Evolutionary conservation across 2,329 filamentous ascomycete species (phyloP), one percentile per base, ranked within the genome.

Genomic region (Polytolypa hystricis): DNA sequence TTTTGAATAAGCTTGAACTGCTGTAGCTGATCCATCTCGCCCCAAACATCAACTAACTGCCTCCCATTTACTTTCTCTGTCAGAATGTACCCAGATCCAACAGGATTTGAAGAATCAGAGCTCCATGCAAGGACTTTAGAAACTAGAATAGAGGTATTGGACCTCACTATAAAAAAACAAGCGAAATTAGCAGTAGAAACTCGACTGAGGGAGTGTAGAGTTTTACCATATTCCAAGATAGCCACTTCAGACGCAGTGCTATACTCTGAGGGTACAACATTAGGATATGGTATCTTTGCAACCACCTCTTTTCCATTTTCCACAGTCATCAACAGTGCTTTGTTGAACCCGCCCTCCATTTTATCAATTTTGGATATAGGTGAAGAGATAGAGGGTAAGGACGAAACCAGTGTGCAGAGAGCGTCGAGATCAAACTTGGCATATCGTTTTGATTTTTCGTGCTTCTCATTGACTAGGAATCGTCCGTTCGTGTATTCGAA

Each of bases 161-260:
- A 25, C 21, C 21, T 7, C 7, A 25, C 21, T 25, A n/a, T 7
- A n/a, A 25, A 25, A 7, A 25, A 25, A 7, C n/a, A 25, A 25
- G 7, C 7, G 21, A 25, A n/a, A 25, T 25, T 25, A n/a, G n/a
- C n/a, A 25, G 21, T 25, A 7, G 7, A 7, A 25, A n/a, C 21
- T n/a, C 21, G n/a, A 7, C n/a, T 7, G 21, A n/a, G 21, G n/a
- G 21, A 25, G 21, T 25, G 7, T 25, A 25, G n/a, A n/a, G n/a
- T n/a, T n/a, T 25, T 25, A 25, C 21, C 7, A n/a, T 7, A 25
- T 25, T 55, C 47, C 31, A 57, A 45, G n/a, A 55, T 60, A 15
- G 56, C 56, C 12, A 54, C 55, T 44, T 59, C 55, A 42, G 54
- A 57, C 25, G 52, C 55, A 14, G 51, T 43, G 21, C 51, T 47